These are phyloP conservation scores for Psilocybe sp. DNA, from an alignment of 768 basidiomycete species.

Conservation along the genomic window DNA sequence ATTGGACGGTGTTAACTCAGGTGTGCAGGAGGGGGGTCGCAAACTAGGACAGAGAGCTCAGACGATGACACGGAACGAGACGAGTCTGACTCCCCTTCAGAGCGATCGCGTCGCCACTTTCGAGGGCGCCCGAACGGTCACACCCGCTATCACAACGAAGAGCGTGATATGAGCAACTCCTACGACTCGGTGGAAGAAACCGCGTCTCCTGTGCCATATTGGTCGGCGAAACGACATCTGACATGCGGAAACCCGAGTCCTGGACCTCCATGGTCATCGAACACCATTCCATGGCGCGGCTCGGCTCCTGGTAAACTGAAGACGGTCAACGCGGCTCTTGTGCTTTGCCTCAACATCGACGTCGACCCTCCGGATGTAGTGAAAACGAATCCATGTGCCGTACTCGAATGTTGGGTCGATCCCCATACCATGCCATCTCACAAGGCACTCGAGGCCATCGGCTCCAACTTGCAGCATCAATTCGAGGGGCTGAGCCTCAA, in stretches of 20 bases:
- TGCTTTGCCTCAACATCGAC: conserved; percentile 94
- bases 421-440: conserved; percentile 88
- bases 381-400: conserved; percentile 95
- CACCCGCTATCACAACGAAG: conserved; percentile 27
- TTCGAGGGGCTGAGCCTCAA: conserved; percentile 95
- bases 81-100: conserved; percentile 46
- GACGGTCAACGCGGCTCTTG: conserved; percentile 84
- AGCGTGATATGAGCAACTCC: conserved; percentile 40
- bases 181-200: conserved; percentile 44
- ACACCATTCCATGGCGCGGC: conserved; percentile 76
- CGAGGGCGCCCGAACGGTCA: conserved; percentile 22
- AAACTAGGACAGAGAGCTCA: conserved; percentile 27
- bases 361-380: conserved; percentile 97
- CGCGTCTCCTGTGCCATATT: conserved; percentile 72
- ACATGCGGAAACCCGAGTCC: conserved; percentile 86
- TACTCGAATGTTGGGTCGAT: conserved; percentile 96
- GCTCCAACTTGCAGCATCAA: conserved; percentile 89
- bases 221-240: conserved; percentile 87
- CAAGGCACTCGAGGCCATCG: conserved; percentile 93
- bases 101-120: conserved; percentile 42
- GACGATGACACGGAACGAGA: conserved; percentile 56
- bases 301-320: conserved; percentile 83
- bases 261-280: conserved; percentile 61
- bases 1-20: conserved; percentile 26
- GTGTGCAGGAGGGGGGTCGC: conserved; percentile 14